phyloP scores from a whole-genome alignment of 257 asterid genomes.

The Penstemon barbatus region DNA sequence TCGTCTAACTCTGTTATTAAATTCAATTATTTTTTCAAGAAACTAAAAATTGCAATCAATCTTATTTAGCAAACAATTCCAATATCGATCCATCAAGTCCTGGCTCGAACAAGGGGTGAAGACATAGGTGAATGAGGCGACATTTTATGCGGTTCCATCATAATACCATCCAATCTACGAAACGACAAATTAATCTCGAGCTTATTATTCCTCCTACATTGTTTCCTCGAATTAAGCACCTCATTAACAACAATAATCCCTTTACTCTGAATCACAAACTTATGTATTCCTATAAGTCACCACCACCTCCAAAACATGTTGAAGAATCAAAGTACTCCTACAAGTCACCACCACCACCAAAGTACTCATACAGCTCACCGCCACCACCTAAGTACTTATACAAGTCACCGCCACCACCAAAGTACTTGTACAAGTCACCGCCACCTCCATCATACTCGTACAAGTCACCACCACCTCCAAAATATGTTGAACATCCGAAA shows the following conservation, averaged over 20 bases:
- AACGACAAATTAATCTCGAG: constrained; percentile 77
- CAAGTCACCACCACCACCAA: too few species aligned
- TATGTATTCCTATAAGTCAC: constrained; percentile 24
- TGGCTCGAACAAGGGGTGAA: constrained; percentile 82
- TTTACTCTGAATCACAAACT: constrained; percentile 47
- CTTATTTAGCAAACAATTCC: constrained; percentile 12
- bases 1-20: background rate
- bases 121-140: constrained; percentile 84
- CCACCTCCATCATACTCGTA: too few species aligned
- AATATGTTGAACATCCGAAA: too few species aligned
- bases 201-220: constrained; percentile 44
- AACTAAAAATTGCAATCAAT: background rate
- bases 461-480: too few species aligned
- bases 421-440: too few species aligned
- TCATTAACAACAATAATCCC: constrained; percentile 17
- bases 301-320: too few species aligned
- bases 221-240: constrained; percentile 33
- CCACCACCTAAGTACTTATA: too few species aligned
- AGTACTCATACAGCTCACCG: too few species aligned
- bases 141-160: constrained; percentile 39
- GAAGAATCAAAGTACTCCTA: too few species aligned
- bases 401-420: too few species aligned
- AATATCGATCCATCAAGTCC: constrained; percentile 31
- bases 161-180: constrained; percentile 55
- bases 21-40: background rate